Evolutionary conservation across 1,139 yeast genomes (phyloP).

Genomic region (Scheffersomyces insectosa): DNA sequence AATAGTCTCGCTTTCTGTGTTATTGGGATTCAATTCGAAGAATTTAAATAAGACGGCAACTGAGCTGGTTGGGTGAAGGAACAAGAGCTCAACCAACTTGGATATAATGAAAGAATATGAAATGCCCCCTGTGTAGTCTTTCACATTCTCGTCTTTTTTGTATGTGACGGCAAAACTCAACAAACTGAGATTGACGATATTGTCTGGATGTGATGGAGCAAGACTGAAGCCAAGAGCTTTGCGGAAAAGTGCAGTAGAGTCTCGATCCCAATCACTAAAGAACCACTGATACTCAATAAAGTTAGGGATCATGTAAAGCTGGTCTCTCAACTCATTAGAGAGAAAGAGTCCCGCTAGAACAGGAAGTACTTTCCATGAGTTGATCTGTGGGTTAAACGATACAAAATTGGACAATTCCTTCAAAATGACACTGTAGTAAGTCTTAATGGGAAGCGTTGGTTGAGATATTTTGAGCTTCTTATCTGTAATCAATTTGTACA

Average conservation of each 20-base stretch:
- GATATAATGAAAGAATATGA: constrained; percentile 22
- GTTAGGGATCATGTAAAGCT: constrained; percentile 26
- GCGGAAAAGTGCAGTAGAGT: constrained; percentile 23
- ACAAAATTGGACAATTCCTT: constrained; percentile 39
- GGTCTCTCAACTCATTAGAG: constrained; percentile 40
- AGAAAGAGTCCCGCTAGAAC: constrained; percentile 54
- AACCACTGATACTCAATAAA: constrained; percentile 32
- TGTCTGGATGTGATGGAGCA: constrained; percentile 21
- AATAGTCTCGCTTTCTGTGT: constrained; percentile 8
- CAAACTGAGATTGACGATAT: constrained; percentile 31
- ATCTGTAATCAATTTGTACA: constrained; percentile 48
- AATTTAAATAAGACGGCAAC: constrained; percentile 19
- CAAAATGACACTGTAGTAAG: constrained; percentile 49
- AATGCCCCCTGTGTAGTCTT: constrained; percentile 25
- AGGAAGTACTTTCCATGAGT: constrained; percentile 60
- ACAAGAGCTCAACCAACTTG: constrained; percentile 24
- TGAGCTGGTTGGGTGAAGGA: constrained; percentile 13
- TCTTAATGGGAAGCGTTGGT: constrained; percentile 57
- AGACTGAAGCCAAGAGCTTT: constrained; percentile 26
- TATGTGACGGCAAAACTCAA: constrained; percentile 35
- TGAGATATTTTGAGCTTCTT: constrained; percentile 59
- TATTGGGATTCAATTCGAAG: constrained; percentile 11
- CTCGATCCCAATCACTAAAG: constrained; percentile 34
- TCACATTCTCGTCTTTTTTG: constrained; percentile 23
- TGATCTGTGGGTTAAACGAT: constrained; percentile 25